These are phyloP conservation scores for Nicotiana benthamiana DNA, from an alignment of 257 asterid genomes.

Conservation along the genomic window DNA sequence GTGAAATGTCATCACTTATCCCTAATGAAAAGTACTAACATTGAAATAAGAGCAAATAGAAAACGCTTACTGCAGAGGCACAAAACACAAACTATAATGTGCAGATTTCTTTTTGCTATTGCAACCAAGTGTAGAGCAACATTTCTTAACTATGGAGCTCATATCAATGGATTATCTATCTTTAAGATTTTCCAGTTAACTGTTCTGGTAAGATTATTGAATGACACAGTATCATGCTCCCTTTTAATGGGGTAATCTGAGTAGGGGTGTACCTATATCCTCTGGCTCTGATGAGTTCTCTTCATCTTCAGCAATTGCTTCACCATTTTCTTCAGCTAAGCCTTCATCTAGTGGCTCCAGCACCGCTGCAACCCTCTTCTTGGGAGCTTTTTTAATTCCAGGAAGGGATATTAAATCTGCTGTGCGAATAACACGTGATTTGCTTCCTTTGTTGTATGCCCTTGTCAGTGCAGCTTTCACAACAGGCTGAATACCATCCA, in stretches of 20 bases:
- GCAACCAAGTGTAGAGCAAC: background rate
- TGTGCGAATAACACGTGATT: constrained; percentile 66
- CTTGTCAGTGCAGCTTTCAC: constrained; percentile 86
- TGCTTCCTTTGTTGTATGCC: constrained; percentile 90
- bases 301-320: constrained; percentile 43
- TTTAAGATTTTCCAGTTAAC: background rate
- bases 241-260: background rate
- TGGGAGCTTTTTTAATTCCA: constrained; percentile 78
- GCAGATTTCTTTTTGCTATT: background rate
- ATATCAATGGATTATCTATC: background rate
- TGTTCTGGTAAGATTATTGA: background rate
- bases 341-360: constrained; percentile 74
- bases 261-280: constrained; percentile 50
- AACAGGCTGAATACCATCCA: constrained; percentile 81
- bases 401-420: constrained; percentile 87
- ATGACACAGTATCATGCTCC: background rate
- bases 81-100: background rate
- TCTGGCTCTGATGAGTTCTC: constrained; percentile 66
- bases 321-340: constrained; percentile 35
- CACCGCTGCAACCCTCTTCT: constrained; percentile 91
- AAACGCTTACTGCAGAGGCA: background rate
- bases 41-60: background rate
- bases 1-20: background rate
- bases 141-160: background rate
- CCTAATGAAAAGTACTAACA: background rate